phyloP scores from a whole-genome alignment of 1,284 basidiomycete species.

The Trametes hirsuta region DNA sequence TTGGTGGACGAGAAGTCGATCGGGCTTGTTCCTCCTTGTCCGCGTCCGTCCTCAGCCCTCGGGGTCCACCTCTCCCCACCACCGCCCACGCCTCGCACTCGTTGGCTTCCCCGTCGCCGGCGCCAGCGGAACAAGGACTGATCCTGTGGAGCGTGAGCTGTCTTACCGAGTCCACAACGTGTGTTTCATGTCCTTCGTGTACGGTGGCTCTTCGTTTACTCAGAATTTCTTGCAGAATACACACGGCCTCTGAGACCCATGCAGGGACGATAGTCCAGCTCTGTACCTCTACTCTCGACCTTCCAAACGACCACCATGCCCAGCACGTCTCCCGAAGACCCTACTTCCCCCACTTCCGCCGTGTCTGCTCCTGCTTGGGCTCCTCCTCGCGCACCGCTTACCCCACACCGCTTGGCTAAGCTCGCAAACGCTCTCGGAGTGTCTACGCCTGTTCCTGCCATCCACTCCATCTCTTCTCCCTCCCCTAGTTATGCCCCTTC shows the following conservation, averaged over 20 bases:
- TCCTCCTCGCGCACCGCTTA: constrained; percentile 67
- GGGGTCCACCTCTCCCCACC: background rate
- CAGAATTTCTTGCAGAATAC: background rate
- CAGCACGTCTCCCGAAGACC: constrained; percentile 25
- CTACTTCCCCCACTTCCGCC: constrained; percentile 28
- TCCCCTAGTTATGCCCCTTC: constrained; percentile 39
- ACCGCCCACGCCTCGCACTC: background rate
- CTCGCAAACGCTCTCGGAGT: constrained; percentile 83
- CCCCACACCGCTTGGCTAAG: constrained; percentile 76
- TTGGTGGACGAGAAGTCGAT: background rate
- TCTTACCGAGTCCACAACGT: background rate
- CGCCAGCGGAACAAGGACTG: too few relatives aligned
- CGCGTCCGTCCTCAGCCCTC: too few relatives aligned
- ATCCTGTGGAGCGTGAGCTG: background rate
- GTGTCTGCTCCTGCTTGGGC: constrained; percentile 47
- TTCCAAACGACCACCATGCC: constrained; percentile 34
- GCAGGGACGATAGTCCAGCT: constrained; percentile 6
- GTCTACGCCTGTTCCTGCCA: constrained; percentile 66
- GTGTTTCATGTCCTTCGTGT: constrained; percentile 1
- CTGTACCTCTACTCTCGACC: constrained; percentile 1
- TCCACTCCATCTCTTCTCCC: constrained; percentile 37
- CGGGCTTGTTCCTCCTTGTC: background rate
- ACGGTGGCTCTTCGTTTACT: background rate
- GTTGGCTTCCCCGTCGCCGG: background rate
- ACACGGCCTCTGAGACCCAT: constrained; percentile 7